Evolutionary conservation across 2,329 filamentous ascomycete species (phyloP).

Genomic region (Scedosporium apiospermum): DNA sequence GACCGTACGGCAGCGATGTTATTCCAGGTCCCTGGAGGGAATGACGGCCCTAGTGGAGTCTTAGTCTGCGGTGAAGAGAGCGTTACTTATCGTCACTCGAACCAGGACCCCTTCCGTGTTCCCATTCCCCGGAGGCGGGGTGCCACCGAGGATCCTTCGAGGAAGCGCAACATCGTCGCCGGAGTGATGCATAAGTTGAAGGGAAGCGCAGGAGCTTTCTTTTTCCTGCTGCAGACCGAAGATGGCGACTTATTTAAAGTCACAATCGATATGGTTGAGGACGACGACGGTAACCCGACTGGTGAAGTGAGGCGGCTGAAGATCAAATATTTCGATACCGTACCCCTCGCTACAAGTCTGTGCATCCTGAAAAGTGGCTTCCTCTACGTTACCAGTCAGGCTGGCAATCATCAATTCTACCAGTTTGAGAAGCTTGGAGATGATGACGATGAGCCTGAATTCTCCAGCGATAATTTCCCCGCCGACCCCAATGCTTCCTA

Average conservation of each 20-base stretch:
- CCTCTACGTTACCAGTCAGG: slow-evolving; percentile 84
- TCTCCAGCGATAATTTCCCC: slow-evolving; percentile 72
- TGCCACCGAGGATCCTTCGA: slow-evolving; percentile 81
- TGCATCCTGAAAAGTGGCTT: slow-evolving; percentile 95
- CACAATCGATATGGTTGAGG: slow-evolving; percentile 81
- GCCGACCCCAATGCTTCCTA: slow-evolving; percentile 64
- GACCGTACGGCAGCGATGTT: slow-evolving; percentile 82
- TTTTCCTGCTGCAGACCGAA: slow-evolving; percentile 91
- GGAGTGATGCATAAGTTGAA: slow-evolving; percentile 98
- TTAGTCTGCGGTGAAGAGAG: slow-evolving; percentile 91
- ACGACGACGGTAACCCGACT: slow-evolving; percentile 66
- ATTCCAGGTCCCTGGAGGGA: slow-evolving; percentile 91
- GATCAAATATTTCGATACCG: slow-evolving; percentile 97
- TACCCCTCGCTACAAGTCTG: slow-evolving; percentile 77
- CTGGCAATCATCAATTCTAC: slow-evolving; percentile 89
- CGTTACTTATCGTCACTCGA: slow-evolving; percentile 94
- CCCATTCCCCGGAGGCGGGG: slow-evolving; percentile 81
- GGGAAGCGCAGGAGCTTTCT: slow-evolving; percentile 74
- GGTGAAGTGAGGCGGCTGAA: slow-evolving; percentile 75
- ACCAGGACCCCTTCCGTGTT: slow-evolving; percentile 80
- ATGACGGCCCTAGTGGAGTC: slow-evolving; percentile 88
- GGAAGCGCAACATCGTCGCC: slow-evolving; percentile 77
- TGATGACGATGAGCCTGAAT: slow-evolving; percentile 84
- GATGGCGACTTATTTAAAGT: slow-evolving; percentile 98
- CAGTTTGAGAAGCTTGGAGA: slow-evolving; percentile 97